phyloP scores from a whole-genome alignment of 345 rosid genomes.

The Linum tenue region DNA sequence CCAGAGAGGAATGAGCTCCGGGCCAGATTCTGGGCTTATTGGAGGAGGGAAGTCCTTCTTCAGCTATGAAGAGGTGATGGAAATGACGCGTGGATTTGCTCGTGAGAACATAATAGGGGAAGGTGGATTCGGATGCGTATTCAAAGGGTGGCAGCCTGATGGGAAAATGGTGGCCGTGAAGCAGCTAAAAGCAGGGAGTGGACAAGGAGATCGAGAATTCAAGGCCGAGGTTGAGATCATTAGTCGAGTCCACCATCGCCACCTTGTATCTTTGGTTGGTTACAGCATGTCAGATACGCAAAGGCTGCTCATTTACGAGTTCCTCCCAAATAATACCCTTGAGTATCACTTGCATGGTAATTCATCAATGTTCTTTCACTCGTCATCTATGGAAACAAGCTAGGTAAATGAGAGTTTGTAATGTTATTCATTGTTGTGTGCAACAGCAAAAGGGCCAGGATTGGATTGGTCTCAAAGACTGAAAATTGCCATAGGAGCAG shows the following conservation, averaged over 20 bases:
- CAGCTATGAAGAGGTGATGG: conserved; percentile 66
- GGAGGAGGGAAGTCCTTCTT: conserved; percentile 46
- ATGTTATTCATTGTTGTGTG: conserved; percentile 4
- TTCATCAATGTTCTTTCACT: not conserved
- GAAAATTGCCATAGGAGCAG: conserved; percentile 82
- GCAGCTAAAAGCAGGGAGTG: conserved; percentile 87
- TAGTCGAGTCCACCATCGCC: conserved; percentile 89
- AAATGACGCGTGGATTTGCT: conserved; percentile 73
- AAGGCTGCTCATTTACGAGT: conserved; percentile 79
- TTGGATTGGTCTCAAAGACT: conserved; percentile 84
- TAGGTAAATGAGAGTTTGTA: not conserved
- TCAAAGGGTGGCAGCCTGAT: conserved; percentile 43
- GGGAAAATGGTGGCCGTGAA: conserved; percentile 82
- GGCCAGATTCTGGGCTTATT: conserved; percentile 39
- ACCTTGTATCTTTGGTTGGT: conserved; percentile 88
- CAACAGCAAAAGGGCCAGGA: conserved; percentile 44
- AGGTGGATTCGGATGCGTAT: conserved; percentile 94
- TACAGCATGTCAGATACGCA: conserved; percentile 57
- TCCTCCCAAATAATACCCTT: conserved; percentile 79
- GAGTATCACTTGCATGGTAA: conserved; percentile 92
- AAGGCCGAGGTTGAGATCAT: conserved; percentile 94
- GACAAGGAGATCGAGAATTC: conserved; percentile 95
- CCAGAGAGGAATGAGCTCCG: conserved; percentile 28
- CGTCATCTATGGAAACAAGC: not conserved
- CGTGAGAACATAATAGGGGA: conserved; percentile 69